Base-by-base conservation (phyloP, 805 yeast species). In the Candida methanosorbosa region DNA sequence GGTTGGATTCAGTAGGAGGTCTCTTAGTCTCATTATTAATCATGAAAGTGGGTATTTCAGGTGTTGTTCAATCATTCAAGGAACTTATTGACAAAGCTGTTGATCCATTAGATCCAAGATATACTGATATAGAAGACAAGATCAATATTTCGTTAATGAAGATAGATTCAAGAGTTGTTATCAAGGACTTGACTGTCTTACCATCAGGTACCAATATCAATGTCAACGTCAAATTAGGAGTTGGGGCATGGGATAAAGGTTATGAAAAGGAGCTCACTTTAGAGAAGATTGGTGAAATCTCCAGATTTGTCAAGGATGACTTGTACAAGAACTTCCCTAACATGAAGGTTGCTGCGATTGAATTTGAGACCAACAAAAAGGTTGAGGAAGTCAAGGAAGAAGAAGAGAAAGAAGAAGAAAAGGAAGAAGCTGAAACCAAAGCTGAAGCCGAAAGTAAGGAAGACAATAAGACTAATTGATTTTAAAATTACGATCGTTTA, bases 1-100 rank as follows among this genome's bases (percentile, higher is more conserved):
- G 96, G 78, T 61, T 92, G 36, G 98, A 92, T 55, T 83, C 97
- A 2, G 70, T 86, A 37, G 98, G 97, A 41, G 98, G 97, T 0
- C 56, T 88, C 21, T 52, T 85, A 4, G 97, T 92, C 8, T 86
- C 97, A 0, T 68, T 70, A 2, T 63, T 92, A 46, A 81, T 92
- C 37, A 74, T 88, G 42, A 77, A 72, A 44, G 96, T 96, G 7
- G 97, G 97, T 24, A 70, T 75, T 56, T 70, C 72, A 3, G 88
- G 95, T 19, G 75, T 82, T 46, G 64, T 68, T 38, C 68, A 70
- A 19, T 75, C 97, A 0, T 68, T 80, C 48, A 70, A 70, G 39
- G 97, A 90, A 52, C 63, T 90, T 30, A 68, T 85, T 21, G 98
- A 90, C 49, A 71, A 75, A 42, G 80, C 90, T 3, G 59, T 80